Evolutionary conservation across 805 yeast genomes (phyloP), one percentile per base, ranked within the genome.

Genomic region (Barnettozyma californica): DNA sequence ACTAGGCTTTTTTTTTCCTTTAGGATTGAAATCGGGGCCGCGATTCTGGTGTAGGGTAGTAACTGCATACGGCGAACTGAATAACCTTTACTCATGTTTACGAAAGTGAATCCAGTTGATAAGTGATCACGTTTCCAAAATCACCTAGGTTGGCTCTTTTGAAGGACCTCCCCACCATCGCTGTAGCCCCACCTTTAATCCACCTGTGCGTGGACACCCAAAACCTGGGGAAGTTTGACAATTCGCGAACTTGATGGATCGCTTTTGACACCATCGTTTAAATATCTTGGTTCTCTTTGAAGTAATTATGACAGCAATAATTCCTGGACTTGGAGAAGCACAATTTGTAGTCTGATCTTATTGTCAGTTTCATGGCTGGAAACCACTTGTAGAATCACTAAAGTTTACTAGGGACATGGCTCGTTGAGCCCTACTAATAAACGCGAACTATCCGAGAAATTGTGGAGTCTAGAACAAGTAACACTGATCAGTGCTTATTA

Each of bases 11-110:
- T 44, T 26, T 19, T 40, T 10, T 23, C 34, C 14, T 40, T 26
- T 40, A 16, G 33, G 33, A 29, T 13, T 29, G 33, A 29, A 29
- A 13, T 40, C 43, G 43, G 43, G 11, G 43, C 43, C 43, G 43
- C 43, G 43, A 40, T 40, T 25, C 25, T 25, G 33, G 16, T 29
- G 16, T 14, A 29, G 16, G 33, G 33, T n/a, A n/a, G 25, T n/a
- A 29, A 16, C 11, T 29, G 3, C 33, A 29, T 4, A 14, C 33
- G 33, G 14, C 33, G 33, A 29, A 29, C 14, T 7, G 33, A 13
- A 29, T 16, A 29, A 29, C n/a, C 10, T 27, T 13, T 27, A 9
- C 4, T 27, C 10, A 8, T 8, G 9, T 11, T 9, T 9, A 9
- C 7, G 13, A 9, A 11, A 27, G 31, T 27, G 10, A 9, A 27